Percentiles rank a stretch among this genome's conserved stretches.
Evolutionary conservation across 1,284 basidiomycete genomes (phyloP).

Genomic region (Ustilago sp.): DNA sequence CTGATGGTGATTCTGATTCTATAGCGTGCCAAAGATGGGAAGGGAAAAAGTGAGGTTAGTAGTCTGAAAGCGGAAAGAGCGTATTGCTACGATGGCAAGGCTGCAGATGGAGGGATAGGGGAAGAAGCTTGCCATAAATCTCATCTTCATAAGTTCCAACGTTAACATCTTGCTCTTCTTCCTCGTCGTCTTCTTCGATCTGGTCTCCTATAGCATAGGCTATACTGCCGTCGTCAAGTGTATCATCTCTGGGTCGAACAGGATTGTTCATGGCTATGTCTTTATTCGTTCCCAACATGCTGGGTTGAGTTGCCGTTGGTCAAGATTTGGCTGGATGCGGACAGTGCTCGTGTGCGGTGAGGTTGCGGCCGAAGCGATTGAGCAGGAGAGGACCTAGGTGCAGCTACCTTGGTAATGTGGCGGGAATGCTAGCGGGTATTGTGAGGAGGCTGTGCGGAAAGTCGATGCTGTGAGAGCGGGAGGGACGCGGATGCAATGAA

Average conservation of each 20-base stretch:
- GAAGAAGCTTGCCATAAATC: conserved; percentile 39
- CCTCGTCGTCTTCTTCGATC: conserved; percentile 55
- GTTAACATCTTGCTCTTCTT: conserved; percentile 51
- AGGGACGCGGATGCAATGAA: no score
- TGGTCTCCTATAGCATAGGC: conserved; percentile 35
- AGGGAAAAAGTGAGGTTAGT: not conserved
- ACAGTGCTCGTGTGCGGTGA: not conserved
- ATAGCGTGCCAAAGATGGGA: not conserved
- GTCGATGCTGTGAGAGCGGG: no score
- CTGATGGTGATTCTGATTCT: conserved; percentile 63
- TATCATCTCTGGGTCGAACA: conserved; percentile 21
- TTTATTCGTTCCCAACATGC: not conserved
- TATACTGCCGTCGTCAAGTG: conserved; percentile 25
- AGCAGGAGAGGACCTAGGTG: no score
- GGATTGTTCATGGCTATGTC: conserved; percentile 14
- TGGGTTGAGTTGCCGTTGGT: not conserved
- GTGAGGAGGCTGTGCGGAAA: no score
- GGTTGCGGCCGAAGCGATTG: no score
- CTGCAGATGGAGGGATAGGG: not conserved
- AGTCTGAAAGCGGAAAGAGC: no score
- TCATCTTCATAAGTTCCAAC: conserved; percentile 50
- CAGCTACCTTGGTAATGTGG: no score
- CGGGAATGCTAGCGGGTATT: no score
- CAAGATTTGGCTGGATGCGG: not conserved
- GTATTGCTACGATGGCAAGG: not conserved